Percentiles rank a stretch among this genome's conserved stretches.
Evolutionary conservation across 208 protist species (phyloP).

Genomic region (Leishmania amazonensis): DNA sequence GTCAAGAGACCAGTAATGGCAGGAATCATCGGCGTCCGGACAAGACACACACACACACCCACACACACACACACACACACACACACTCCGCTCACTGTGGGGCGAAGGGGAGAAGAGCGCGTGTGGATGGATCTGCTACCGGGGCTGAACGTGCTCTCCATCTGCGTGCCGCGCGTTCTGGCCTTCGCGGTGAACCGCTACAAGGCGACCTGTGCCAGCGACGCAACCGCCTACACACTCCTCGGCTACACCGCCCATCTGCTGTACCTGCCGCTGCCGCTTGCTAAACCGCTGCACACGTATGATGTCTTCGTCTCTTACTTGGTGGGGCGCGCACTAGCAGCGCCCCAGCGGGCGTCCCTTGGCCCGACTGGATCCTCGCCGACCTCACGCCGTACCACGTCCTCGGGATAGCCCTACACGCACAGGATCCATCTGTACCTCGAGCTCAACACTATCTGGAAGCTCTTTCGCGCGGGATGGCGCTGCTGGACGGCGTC

Average conservation of each 20-base stretch:
- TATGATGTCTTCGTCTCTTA: slow-evolving; percentile 86
- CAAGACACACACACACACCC: background rate
- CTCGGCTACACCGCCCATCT: slow-evolving; percentile 76
- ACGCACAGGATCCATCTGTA: slow-evolving; percentile 73
- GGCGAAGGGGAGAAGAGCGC: background rate
- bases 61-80: background rate
- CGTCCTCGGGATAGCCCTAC: slow-evolving; percentile 67
- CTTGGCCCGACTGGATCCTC: slow-evolving; percentile 66
- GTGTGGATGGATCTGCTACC: background rate
- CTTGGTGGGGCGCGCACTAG: slow-evolving; percentile 33
- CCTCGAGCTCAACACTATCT: slow-evolving; percentile 65
- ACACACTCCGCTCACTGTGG: background rate
- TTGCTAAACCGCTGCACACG: slow-evolving; percentile 82
- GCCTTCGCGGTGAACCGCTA: background rate
- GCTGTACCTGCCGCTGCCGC: slow-evolving; percentile 82
- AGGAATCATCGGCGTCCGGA: background rate
- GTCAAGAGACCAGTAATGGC: background rate
- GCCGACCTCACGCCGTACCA: slow-evolving; percentile 85
- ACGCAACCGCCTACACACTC: slow-evolving; percentile 53
- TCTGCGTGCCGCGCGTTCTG: background rate
- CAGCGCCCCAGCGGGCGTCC: slow-evolving; percentile 47
- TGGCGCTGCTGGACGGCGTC: slow-evolving; percentile 61
- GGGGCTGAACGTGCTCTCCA: background rate
- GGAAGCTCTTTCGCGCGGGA: too few species aligned
- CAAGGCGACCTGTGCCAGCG: too few species aligned